Evolutionary conservation across 2,329 filamentous ascomycete species (phyloP), one percentile per base, ranked within the genome.

Genomic region (Emergomyces pasteurianus): DNA sequence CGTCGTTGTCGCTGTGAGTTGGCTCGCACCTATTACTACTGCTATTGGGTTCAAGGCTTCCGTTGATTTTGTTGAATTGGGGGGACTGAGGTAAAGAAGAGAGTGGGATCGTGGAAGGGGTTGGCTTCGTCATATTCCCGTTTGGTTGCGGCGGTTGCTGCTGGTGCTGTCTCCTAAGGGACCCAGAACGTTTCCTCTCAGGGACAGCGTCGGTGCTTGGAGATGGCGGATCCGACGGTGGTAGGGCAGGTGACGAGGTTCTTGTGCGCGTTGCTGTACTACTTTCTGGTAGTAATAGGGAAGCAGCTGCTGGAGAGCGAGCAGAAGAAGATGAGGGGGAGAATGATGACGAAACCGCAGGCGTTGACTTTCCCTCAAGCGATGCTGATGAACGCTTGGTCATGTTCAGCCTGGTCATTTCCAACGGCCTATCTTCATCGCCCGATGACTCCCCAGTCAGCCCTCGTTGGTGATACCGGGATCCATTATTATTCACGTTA

Each of bases 341-440:
- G 10, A n/a, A 12, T 10, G 21, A 26, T 23, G 16, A 34, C 61
- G 54, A 58, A 54, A 9, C 31, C 16, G 56, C 14, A 23, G 60
- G 34, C n/a, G 57, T 28, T 42, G 36, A 58, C 47, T 31, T 31
- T 42, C 50, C 31, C 7, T 18, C 42, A 26, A 46, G 23, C 50
- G 61, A 53, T 49, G 61, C 18, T 34, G 26, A 58, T 58, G 31
- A 58, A n/a, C n/a, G 38, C 40, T 56, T 58, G 23, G 26, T 60
- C 63, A 60, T 67, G 60, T 28, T 64, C 54, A 80, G 82, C 78
- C 86, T 83, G 67, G 82, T 85, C 78, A 96, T 96, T 74, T 96
- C 92, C 10, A 96, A 73, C 3, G 90, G 89, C 23, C 79, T 76
- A 58, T 95, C 91, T 64, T 96, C 91, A 40, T 94, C 90, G 0